phyloP scores from a whole-genome alignment of 768 basidiomycete genomes.

The Boletus edulis region DNA sequence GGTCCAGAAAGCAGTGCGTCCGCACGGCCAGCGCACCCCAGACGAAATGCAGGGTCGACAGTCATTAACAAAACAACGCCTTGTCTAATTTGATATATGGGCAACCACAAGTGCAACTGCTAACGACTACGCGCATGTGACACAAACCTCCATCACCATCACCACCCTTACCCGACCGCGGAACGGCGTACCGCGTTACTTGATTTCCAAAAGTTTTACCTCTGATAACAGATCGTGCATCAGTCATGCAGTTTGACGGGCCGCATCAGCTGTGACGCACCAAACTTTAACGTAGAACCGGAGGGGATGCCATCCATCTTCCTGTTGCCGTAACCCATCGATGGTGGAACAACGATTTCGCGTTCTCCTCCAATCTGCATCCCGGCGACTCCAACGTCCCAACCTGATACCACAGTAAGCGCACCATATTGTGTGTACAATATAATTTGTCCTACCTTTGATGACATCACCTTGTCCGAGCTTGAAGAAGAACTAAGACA shows the following conservation, averaged over 20 bases:
- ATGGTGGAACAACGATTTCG: conserved; percentile 67
- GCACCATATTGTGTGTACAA: not conserved
- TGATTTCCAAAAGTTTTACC: conserved; percentile 69
- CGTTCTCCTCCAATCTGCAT: conserved; percentile 94
- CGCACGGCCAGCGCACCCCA: conserved; percentile 24
- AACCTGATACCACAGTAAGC: conserved; percentile 44
- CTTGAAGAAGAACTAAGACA: conserved; percentile 64
- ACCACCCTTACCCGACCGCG: conserved; percentile 9
- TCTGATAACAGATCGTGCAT: conserved; percentile 40
- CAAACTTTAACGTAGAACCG: conserved; percentile 81
- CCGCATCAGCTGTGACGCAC: conserved; percentile 39
- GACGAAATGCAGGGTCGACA: conserved; percentile 18
- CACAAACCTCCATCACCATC: conserved; percentile 1
- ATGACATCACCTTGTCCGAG: conserved; percentile 91
- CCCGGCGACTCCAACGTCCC: conserved; percentile 90
- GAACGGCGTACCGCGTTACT: conserved; percentile 38
- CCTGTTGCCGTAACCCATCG: conserved; percentile 68
- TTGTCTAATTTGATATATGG: conserved; percentile 30
- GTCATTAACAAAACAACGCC: conserved; percentile 15
- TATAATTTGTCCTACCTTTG: conserved; percentile 52
- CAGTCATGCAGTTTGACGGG: conserved; percentile 3
- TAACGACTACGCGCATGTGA: conserved; percentile 21
- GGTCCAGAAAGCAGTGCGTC: conserved; percentile 22
- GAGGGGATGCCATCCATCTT: conserved; percentile 64
- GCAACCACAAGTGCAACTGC: conserved; percentile 11